phyloP scores from a whole-genome alignment of 2,329 filamentous ascomycete genomes.

The Pseudocercospora musae region DNA sequence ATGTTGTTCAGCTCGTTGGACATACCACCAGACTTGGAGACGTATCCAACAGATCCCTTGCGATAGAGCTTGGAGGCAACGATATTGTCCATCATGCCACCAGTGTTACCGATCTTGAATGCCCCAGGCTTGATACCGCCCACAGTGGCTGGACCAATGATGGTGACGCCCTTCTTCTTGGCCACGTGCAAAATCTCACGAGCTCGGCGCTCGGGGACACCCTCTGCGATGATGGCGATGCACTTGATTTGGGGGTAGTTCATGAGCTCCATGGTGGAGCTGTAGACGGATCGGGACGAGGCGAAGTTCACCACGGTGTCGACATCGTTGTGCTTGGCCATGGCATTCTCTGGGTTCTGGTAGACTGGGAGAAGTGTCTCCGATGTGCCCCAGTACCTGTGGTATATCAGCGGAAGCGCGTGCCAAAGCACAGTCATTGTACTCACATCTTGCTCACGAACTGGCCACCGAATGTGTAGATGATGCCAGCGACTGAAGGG shows the following conservation, averaged over 20 bases:
- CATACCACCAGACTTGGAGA: constrained; percentile 99
- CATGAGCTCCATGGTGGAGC: constrained; percentile 98
- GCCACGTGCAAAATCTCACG: constrained; percentile 97
- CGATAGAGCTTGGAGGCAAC: constrained; percentile 99
- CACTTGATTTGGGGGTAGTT: constrained; percentile 94
- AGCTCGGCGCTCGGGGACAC: constrained; percentile 97
- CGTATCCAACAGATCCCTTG: constrained; percentile 96
- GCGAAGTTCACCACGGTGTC: constrained; percentile 99
- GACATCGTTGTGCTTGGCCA: constrained; percentile 94
- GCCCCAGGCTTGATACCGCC: constrained; percentile 99
- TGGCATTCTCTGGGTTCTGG: constrained; percentile 87
- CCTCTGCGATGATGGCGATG: constrained; percentile 98
- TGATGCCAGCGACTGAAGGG: constrained; percentile 96
- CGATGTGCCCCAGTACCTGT: constrained; percentile 93
- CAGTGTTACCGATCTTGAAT: constrained; percentile 99
- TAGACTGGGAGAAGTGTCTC: constrained; percentile 98
- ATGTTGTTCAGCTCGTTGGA: constrained; percentile 99
- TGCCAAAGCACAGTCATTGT: neutral
- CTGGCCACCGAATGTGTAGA: constrained; percentile 99
- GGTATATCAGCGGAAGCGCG: neutral
- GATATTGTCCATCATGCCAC: constrained; percentile 99
- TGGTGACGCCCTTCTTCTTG: constrained; percentile 97
- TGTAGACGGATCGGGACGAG: constrained; percentile 97
- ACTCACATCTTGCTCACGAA: constrained; percentile 98
- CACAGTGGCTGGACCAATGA: constrained; percentile 96